phyloP scores from a whole-genome alignment of 257 asterid genomes.

The Nicotiana noctiflora region DNA sequence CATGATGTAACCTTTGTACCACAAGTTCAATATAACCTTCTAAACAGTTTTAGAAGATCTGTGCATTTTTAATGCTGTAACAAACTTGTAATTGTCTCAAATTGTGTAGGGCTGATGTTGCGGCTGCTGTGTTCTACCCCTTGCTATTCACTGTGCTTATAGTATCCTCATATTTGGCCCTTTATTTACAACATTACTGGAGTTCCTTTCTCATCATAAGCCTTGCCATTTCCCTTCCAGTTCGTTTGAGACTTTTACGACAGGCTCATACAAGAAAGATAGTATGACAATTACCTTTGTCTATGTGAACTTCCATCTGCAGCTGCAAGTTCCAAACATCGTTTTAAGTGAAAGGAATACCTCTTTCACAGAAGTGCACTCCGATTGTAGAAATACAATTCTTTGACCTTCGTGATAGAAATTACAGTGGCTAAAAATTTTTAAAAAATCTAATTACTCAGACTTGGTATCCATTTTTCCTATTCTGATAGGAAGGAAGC shows the following conservation, averaged over 20 bases:
- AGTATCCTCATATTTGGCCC: constrained; percentile 48
- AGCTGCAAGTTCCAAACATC: neutral
- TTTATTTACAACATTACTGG: constrained; percentile 50
- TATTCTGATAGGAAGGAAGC: constrained; percentile 65
- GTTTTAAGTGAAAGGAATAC: constrained; percentile 4
- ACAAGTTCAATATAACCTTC: neutral
- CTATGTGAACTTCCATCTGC: constrained; percentile 26
- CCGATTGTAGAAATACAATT: neutral
- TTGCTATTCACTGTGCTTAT: constrained; percentile 41
- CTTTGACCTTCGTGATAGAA: neutral
- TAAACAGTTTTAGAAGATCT: neutral
- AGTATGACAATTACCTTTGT: constrained; percentile 52
- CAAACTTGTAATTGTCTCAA: constrained; percentile 6
- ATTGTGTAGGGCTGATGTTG: constrained; percentile 57
- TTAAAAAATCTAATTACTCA: neutral
- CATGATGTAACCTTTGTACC: neutral
- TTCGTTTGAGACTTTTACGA: constrained; percentile 50
- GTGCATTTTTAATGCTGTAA: neutral
- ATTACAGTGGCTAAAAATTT: neutral
- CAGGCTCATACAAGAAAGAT: constrained; percentile 55
- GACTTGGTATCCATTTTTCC: neutral
- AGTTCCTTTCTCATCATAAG: constrained; percentile 38
- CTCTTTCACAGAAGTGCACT: constrained; percentile 10
- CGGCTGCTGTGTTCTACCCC: constrained; percentile 47
- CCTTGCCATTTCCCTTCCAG: constrained; percentile 45